Evolutionary conservation across 1,284 basidiomycete species (phyloP), one percentile per base, ranked within the genome.

Genomic region (Schizophyllum amplum): DNA sequence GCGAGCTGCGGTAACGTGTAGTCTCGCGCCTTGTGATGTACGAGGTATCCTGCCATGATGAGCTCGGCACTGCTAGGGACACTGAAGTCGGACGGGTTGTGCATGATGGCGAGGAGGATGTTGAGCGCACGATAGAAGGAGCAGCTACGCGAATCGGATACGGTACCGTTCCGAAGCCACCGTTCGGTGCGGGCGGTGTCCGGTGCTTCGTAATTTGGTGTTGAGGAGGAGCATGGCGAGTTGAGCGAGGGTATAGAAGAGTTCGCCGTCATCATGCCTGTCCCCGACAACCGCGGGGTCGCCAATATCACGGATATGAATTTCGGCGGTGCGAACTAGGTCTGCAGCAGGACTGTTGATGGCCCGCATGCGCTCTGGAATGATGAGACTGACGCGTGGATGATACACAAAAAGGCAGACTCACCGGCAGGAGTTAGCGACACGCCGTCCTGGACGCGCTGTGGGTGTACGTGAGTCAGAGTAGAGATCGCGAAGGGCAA

Each of bases 381-480:
- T n/a, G n/a, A n/a, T n/a, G n/a, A n/a, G n/a, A n/a, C n/a, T n/a
- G n/a, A n/a, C n/a, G n/a, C n/a, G n/a, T n/a, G n/a, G n/a, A n/a
- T n/a, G n/a, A n/a, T n/a, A n/a, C n/a, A n/a, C n/a, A n/a, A n/a
- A n/a, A n/a, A n/a, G n/a, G n/a, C n/a, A n/a, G n/a, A 13, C 33
- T 42, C 17, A 42, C 33, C 33, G 56, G 87, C 84, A 5, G 86
- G 82, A 0, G 85, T 89, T 17, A 90, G 74, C 0, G 87, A 86
- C 76, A 90, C 82, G 1, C 87, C 87, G 1, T 89, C 72, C 70
- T 90, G 87, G 3, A 90, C 87, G 50, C 87, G 77, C 84, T 86
- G 62, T n/a, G 20, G 25, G n/a, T n/a, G n/a, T n/a, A 27, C 61
- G 5, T 15, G 56, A 9, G 42, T 46, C 2, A 23, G 1, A 51